Evolutionary conservation across 352 stramenopile genomes (phyloP).

Genomic region (Plasmopara muralis): DNA sequence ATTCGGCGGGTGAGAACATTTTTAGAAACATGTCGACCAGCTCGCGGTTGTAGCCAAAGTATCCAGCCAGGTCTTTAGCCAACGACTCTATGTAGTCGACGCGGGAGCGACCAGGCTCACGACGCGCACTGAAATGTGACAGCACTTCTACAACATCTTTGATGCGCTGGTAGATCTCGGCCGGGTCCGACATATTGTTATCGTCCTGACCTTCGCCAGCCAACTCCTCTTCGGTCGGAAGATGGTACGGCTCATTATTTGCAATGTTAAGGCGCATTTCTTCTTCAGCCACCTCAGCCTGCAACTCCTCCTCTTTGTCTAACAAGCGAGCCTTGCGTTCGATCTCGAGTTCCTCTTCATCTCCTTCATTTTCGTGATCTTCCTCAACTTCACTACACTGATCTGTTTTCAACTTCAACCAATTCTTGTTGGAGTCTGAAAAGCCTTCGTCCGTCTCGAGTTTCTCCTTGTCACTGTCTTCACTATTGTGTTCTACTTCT

Average conservation of each 20-base stretch:
- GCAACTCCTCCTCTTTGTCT: constrained; percentile 63
- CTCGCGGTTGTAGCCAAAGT: constrained; percentile 98
- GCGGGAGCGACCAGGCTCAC: constrained; percentile 88
- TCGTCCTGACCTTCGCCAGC: constrained; percentile 42
- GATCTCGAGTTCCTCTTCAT: constrained; percentile 76
- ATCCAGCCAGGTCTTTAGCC: constrained; percentile 90
- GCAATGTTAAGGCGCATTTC: constrained; percentile 84
- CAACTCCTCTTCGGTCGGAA: constrained; percentile 75
- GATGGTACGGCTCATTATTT: constrained; percentile 77
- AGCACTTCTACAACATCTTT: constrained; percentile 92
- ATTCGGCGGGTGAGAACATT: constrained; percentile 97
- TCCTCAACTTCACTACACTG: constrained; percentile 26
- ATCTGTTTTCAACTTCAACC: constrained; percentile 76
- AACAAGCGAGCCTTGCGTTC: constrained; percentile 79
- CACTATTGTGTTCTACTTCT: constrained; percentile 30
- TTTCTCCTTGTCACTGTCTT: constrained; percentile 41
- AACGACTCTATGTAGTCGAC: constrained; percentile 94
- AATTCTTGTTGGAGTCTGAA: constrained; percentile 83
- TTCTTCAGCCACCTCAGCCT: constrained; percentile 71
- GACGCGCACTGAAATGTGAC: constrained; percentile 91
- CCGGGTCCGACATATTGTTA: constrained; percentile 54
- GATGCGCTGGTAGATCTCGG: constrained; percentile 90
- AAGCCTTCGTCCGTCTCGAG: constrained; percentile 60
- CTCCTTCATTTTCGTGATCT: constrained; percentile 37
- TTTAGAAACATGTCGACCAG: constrained; percentile 96